Percentiles rank a stretch among this genome's conserved stretches.
Evolutionary conservation across 2,329 filamentous ascomycete species (phyloP).

Genomic region (Purpureocillium takamizusanense): DNA sequence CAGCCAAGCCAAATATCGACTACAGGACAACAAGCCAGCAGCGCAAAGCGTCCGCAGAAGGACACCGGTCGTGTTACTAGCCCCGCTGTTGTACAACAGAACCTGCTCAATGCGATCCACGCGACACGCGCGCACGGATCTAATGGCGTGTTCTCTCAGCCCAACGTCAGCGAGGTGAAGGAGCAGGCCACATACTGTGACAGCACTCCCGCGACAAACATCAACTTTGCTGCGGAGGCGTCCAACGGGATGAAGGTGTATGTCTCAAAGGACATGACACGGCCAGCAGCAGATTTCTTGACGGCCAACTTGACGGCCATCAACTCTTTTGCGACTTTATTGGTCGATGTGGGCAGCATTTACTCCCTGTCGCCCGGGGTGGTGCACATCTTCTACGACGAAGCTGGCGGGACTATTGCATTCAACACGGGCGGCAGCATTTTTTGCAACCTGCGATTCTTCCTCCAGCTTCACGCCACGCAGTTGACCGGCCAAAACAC

Average conservation of each 20-base stretch:
- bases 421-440: constrained; percentile 84
- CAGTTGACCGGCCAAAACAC: constrained; percentile 26
- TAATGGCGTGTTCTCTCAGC: constrained; percentile 61
- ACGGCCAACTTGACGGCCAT: constrained; percentile 50
- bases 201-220: constrained; percentile 61
- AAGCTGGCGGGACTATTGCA: constrained; percentile 70
- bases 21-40: background rate
- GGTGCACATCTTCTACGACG: constrained; percentile 83
- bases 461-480: constrained; percentile 63
- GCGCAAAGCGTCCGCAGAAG: constrained; percentile 11
- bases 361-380: constrained; percentile 62
- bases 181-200: constrained; percentile 87
- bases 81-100: constrained; percentile 54
- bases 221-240: constrained; percentile 61
- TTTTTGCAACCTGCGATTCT: constrained; percentile 91
- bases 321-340: constrained; percentile 58
- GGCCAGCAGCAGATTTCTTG: constrained; percentile 46
- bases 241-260: constrained; percentile 68
- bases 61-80: constrained; percentile 49
- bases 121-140: constrained; percentile 72
- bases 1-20: no score
- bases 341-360: constrained; percentile 60
- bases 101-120: constrained; percentile 69
- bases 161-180: constrained; percentile 62
- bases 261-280: constrained; percentile 45